phyloP scores from a whole-genome alignment of 768 basidiomycete genomes.

The Lactarius deliciosus region DNA sequence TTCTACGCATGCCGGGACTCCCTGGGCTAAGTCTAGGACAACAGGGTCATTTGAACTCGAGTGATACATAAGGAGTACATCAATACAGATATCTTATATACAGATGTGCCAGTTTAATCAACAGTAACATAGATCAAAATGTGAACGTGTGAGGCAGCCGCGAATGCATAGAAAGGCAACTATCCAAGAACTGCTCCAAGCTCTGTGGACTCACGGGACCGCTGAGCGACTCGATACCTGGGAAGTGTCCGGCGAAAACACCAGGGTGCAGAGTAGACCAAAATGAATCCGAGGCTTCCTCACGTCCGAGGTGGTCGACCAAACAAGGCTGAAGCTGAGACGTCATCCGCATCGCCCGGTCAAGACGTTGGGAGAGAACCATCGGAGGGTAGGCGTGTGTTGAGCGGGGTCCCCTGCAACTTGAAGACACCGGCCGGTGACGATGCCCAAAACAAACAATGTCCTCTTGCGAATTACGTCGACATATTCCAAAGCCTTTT shows the following conservation, averaged over 20 bases:
- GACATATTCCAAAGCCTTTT: conserved; percentile 28
- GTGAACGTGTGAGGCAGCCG: conserved; percentile 24
- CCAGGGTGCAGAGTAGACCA: conserved; percentile 24
- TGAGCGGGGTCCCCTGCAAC: conserved; percentile 3
- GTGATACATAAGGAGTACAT: conserved; percentile 7
- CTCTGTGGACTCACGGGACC: conserved; percentile 25
- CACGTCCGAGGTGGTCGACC: conserved; percentile 28
- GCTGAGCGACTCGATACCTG: conserved; percentile 32
- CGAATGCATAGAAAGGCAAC: conserved; percentile 29
- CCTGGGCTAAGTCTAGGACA: conserved; percentile 68
- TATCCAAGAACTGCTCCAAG: conserved; percentile 32
- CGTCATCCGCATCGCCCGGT: conserved; percentile 28
- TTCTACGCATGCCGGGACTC: conserved; percentile 84
- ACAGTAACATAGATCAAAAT: conserved; percentile 6
- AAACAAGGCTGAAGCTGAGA: conserved; percentile 25
- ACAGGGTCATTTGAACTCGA: conserved; percentile 33
- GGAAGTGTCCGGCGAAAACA: conserved; percentile 32
- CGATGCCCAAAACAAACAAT: conserved; percentile 21
- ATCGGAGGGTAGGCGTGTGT: conserved; percentile 2
- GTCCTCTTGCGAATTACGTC: conserved; percentile 30
- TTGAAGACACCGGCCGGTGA: conserved; percentile 17
- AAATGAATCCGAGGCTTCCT: conserved; percentile 22
- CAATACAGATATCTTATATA: not conserved
- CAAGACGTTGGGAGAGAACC: conserved; percentile 23
- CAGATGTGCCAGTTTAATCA: not conserved